A percentile compares a stretch with the other conserved stretches of the same genome.
phyloP scores from a whole-genome alignment of 345 rosid species.

The Abelmoschus esculentus region DNA sequence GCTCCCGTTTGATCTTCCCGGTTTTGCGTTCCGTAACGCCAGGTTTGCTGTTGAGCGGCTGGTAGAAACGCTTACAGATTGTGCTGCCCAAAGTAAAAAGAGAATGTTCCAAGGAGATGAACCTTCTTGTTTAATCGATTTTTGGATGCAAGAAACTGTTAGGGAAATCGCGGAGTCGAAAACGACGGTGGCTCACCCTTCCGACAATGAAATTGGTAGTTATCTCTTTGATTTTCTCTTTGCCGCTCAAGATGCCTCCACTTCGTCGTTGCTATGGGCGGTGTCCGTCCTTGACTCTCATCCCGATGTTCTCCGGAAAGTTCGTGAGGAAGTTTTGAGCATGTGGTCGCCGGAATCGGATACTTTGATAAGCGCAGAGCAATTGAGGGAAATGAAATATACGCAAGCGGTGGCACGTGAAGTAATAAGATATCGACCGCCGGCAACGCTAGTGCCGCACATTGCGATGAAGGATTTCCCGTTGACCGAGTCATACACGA shows the following conservation, averaged over 20 bases:
- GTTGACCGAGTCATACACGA: conserved; percentile 57
- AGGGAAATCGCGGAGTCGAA: conserved; percentile 34
- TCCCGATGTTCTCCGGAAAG: conserved; percentile 49
- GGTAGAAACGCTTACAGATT: conserved; percentile 31
- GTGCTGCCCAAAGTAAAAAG: conserved; percentile 41
- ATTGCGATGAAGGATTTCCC: conserved; percentile 57
- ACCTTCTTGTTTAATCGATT: conserved; percentile 63
- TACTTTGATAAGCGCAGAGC: conserved; percentile 45
- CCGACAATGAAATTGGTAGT: conserved; percentile 51
- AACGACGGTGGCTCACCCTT: conserved; percentile 33
- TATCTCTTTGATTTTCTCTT: conserved; percentile 75
- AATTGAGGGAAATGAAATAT: conserved; percentile 65
- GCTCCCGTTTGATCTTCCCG: conserved; percentile 66
- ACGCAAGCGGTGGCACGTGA: conserved; percentile 88
- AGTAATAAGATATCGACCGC: conserved; percentile 61
- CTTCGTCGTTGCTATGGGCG: conserved; percentile 83
- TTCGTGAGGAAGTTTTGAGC: conserved; percentile 54
- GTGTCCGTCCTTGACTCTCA: conserved; percentile 65
- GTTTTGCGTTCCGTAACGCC: conserved; percentile 64
- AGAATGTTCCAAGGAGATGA: conserved; percentile 46
- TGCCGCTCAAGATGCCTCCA: conserved; percentile 87
- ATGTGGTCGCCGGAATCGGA: conserved; percentile 75
- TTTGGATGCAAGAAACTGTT: conserved; percentile 66
- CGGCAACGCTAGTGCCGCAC: conserved; percentile 86
- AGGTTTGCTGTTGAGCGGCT: conserved; percentile 57